Conservation (phyloP, 2,329 filamentous ascomycete species). For the Phialophora verrucosa region DNA sequence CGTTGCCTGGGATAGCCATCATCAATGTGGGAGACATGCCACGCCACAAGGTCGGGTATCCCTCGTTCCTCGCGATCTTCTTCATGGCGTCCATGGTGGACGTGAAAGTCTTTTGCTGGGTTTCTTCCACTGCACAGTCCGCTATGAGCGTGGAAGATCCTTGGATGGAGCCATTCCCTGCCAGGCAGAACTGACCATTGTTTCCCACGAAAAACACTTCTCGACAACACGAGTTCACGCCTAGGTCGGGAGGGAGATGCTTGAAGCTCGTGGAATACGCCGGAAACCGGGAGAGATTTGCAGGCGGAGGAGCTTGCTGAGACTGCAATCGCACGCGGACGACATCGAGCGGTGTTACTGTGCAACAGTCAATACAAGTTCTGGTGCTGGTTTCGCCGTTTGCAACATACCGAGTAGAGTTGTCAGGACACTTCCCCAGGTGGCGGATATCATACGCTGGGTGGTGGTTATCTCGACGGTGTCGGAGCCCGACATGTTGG, state of each 20-base stretch:
- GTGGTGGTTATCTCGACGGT: conserved; percentile 69
- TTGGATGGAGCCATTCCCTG: conserved; percentile 55
- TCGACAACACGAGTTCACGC: conserved; percentile 91
- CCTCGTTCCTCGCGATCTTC: conserved; percentile 95
- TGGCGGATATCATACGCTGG: conserved; percentile 95
- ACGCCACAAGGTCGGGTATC: conserved; percentile 83
- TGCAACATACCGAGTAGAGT: conserved; percentile 77
- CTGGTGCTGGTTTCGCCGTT: conserved; percentile 6
- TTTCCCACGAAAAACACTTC: conserved; percentile 97
- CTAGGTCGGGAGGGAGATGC: conserved; percentile 79
- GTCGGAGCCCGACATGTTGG: conserved; percentile 32
- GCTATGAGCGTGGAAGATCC: conserved; percentile 57
- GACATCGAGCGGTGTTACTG: conserved; percentile 94
- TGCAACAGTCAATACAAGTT: conserved; percentile 29
- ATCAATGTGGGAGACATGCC: conserved; percentile 90
- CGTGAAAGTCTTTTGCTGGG: conserved; percentile 79
- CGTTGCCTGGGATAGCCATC: conserved; percentile 94
- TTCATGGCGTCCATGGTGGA: conserved; percentile 89
- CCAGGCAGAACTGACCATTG: conserved; percentile 78
- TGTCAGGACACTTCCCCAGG: conserved; percentile 86
- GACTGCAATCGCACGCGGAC: conserved; percentile 94
- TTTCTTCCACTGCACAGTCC: conserved; percentile 86
- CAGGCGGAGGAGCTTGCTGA: conserved; percentile 64
- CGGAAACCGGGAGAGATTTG: conserved; percentile 62
- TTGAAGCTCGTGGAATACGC: conserved; percentile 62